phyloP scores from a whole-genome alignment of 306 rosid genomes.

The Prunus salicina region DNA sequence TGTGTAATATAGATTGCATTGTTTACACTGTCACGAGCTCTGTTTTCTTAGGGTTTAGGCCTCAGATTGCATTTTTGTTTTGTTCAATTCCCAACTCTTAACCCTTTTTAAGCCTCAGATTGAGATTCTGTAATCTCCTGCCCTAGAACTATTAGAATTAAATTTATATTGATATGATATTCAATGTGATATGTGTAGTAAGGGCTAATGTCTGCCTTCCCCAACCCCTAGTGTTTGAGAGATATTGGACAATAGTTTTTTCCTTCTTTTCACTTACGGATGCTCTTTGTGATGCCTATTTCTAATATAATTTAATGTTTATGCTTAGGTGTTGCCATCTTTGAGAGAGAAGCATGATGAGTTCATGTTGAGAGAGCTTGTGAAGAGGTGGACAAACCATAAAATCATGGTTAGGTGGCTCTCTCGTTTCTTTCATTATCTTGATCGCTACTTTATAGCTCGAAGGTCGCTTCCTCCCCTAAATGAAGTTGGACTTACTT shows the following conservation, averaged over 20 bases:
- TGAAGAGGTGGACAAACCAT: conserved; percentile 79
- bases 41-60: background rate
- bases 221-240: conserved; percentile 1
- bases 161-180: background rate
- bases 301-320: background rate
- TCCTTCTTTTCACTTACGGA: too few species aligned
- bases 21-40: background rate
- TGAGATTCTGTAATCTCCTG: background rate
- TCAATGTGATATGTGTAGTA: background rate
- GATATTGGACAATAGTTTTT: background rate
- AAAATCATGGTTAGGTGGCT: conserved; percentile 72
- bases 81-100: too few species aligned
- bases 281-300: background rate
- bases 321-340: conserved; percentile 65
- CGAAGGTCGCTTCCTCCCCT: conserved; percentile 56
- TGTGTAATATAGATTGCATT: background rate
- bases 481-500: conserved; percentile 54
- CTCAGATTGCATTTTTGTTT: too few species aligned
- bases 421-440: conserved; percentile 56
- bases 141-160: background rate
- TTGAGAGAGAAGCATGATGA: conserved; percentile 68
- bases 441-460: conserved; percentile 50
- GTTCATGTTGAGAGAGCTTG: conserved; percentile 63
- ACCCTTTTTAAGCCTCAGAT: background rate
- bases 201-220: background rate